Base-by-base conservation (phyloP, 2,329 filamentous ascomycete genomes). In the Fusarium sp. region DNA sequence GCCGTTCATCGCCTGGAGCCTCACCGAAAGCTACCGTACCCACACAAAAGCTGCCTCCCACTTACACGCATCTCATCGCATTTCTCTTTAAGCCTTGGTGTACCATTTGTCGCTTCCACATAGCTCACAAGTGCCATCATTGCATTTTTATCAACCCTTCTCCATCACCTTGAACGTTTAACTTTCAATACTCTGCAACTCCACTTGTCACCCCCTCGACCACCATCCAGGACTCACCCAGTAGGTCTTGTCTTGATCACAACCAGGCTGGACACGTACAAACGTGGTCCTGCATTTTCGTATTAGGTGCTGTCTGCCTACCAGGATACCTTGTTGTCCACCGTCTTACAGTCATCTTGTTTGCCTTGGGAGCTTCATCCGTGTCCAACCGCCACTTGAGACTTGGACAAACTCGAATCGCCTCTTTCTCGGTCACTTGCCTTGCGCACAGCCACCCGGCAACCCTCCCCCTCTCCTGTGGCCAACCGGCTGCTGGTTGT, bases 351-450 rank as follows among this genome's bases (percentile, higher is more conserved):
- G 46, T 28, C 46, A 16, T 30, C 48, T 23, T 60, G 43, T 31
- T 55, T 41, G 44, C 54, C 52, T 70, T 51, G 56, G 39, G 41
- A 62, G 44, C 66, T 53, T 70, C 64, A 48, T 66, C 43, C 52
- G 40, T 40, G 30, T 55, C 46, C 56, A 37, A 54, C 62, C 57
- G 61, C 52, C 62, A 65, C 16, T 41, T 52, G 31, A 12, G 46
- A 39, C 50, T 30, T 16, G 39, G 51, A 31, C 60, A 60, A 41
- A 43, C 11, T 60, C 44, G 48, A 54, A 59, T 65, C 57, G 41
- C 41, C 43, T 37, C 63, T 57, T 44, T 64, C 58, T 68, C 41
- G 57, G 13, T 41, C 43, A 46, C 62, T 30, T 59, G 46, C 57
- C 67, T 68, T 68, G 47, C 59, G 12, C 31, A 69, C 41, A 58